A percentile compares a stretch with the other conserved stretches of the same genome.
Conservation (phyloP, 495 filamentous ascomycete species). For the Hypoxylon trugodes region DNA sequence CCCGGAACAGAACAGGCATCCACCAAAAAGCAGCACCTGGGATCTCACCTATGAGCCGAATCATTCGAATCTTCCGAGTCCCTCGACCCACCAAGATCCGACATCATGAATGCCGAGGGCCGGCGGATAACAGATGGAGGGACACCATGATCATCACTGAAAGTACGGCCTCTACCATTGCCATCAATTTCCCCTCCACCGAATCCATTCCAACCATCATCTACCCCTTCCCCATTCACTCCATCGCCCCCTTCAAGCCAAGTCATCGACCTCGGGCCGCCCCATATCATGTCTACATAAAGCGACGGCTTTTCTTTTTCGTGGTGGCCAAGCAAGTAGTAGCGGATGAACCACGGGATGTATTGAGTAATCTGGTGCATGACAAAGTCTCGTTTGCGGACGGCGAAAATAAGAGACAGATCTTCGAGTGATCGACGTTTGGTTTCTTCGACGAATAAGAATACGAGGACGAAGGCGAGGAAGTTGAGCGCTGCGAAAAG, state of each 20-base stretch:
- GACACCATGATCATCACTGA: neutral
- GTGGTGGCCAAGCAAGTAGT: conserved; percentile 24
- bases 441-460: conserved; percentile 46
- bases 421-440: conserved; percentile 43
- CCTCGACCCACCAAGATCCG: neutral
- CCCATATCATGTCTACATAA: conserved; percentile 40
- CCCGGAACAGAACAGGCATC: neutral
- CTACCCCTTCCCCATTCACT: neutral
- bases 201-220: conserved; percentile 8
- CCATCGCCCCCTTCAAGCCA: neutral
- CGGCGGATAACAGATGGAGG: conserved; percentile 8
- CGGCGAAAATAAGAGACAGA: conserved; percentile 44
- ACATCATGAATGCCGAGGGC: neutral
- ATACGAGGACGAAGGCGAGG: conserved; percentile 43
- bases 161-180: no score
- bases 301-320: conserved; percentile 17
- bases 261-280: no score
- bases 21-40: no score
- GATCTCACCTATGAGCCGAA: conserved; percentile 22
- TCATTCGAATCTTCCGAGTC: conserved; percentile 25
- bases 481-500: conserved; percentile 44
- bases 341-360: conserved; percentile 43
- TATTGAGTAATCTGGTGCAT: conserved; percentile 37
- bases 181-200: neutral
- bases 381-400: conserved; percentile 43